These are phyloP conservation scores for Elsinoe arachidis DNA, from an alignment of 2,329 filamentous ascomycete genomes.

Conservation along the genomic window DNA sequence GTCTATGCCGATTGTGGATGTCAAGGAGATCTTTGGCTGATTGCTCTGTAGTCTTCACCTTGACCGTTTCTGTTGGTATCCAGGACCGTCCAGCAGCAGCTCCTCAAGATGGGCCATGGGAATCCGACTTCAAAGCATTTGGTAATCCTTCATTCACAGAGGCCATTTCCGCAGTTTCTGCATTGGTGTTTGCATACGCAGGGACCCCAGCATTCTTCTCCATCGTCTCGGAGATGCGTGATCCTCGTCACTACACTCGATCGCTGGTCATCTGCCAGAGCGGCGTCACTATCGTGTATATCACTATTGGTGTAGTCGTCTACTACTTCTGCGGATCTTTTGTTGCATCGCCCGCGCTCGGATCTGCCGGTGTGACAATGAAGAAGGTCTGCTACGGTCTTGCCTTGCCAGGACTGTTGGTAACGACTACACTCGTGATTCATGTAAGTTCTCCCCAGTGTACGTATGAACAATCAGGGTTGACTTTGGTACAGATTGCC, in stretches of 20 bases:
- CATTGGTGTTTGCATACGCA: slow-evolving; percentile 32
- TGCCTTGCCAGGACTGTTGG: slow-evolving; percentile 19
- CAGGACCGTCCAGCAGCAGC: slow-evolving; percentile 28
- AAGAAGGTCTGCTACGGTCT: slow-evolving; percentile 41
- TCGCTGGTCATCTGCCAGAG: slow-evolving; percentile 25
- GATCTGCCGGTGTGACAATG: slow-evolving; percentile 34
- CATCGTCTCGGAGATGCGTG: slow-evolving; percentile 33
- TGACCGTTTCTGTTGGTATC: slow-evolving; percentile 28
- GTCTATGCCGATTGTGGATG: too few relatives aligned
- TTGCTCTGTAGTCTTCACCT: slow-evolving; percentile 21
- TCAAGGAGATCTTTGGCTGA: too few relatives aligned
- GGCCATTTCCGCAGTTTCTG: slow-evolving; percentile 26
- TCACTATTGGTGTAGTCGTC: slow-evolving; percentile 34
- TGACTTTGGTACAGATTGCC: slow-evolving; percentile 16
- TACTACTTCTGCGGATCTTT: slow-evolving; percentile 41
- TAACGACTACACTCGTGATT: slow-evolving; percentile 19
- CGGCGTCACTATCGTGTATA: slow-evolving; percentile 24
- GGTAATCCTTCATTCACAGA: slow-evolving; percentile 25
- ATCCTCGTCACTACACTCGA: slow-evolving; percentile 27
- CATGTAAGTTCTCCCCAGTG: slow-evolving; percentile 17
- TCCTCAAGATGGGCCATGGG: slow-evolving; percentile 20
- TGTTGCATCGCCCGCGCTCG: slow-evolving; percentile 41
- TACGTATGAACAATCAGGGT: background rate
- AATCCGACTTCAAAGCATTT: slow-evolving; percentile 23
- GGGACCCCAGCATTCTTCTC: slow-evolving; percentile 32